These are phyloP conservation scores for Raffaelea deltoideospora DNA, from an alignment of 2,329 filamentous ascomycete species.

Conservation along the genomic window DNA sequence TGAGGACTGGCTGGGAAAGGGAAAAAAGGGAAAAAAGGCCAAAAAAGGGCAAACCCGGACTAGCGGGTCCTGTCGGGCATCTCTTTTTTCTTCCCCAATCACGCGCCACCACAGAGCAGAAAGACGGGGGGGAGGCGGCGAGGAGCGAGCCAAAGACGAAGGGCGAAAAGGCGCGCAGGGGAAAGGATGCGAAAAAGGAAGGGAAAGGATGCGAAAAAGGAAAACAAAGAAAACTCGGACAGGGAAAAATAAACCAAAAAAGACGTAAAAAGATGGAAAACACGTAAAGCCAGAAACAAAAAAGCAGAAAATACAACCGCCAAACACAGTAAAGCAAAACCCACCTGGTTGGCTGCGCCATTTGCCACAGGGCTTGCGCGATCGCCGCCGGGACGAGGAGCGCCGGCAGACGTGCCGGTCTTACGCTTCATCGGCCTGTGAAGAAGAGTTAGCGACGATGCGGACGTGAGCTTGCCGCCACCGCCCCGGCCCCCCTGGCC, in stretches of 20 bases:
- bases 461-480: no score
- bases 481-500: no score
- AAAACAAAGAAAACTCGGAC: constrained; percentile 4
- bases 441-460: constrained; percentile 9
- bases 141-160: background rate
- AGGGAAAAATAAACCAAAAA: no score
- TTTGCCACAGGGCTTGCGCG: constrained; percentile 45
- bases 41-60: background rate
- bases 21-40: background rate
- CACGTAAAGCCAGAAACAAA: no score
- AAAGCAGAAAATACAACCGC: constrained; percentile 1
- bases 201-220: constrained; percentile 5
- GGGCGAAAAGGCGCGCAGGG: background rate
- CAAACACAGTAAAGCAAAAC: no score
- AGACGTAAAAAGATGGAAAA: no score
- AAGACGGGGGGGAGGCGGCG: background rate
- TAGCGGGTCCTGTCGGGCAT: no score
- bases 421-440: constrained; percentile 63
- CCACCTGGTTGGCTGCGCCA: constrained; percentile 39
- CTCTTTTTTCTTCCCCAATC: no score
- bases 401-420: constrained; percentile 50
- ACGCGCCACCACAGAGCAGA: no score
- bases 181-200: constrained; percentile 4
- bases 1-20: background rate
- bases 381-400: constrained; percentile 50